A percentile compares a stretch with the other conserved stretches of the same genome.
Conservation (phyloP, 192 early-diverging fungal species). For the Piromyces sp. region DNA sequence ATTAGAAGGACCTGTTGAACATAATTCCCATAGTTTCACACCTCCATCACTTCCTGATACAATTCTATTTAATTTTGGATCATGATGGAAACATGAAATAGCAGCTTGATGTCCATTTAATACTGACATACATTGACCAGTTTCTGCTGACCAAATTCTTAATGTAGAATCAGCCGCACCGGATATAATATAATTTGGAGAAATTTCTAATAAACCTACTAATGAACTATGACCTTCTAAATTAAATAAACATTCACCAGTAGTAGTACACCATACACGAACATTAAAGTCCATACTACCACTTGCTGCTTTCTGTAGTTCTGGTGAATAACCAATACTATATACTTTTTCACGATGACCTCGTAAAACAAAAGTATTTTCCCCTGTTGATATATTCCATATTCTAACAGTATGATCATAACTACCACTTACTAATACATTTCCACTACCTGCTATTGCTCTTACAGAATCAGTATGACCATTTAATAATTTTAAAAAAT, state of each 20-base stretch:
- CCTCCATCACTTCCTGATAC: conserved; percentile 87
- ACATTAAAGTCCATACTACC: conserved; percentile 90
- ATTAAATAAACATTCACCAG: conserved; percentile 54
- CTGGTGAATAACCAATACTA: background rate
- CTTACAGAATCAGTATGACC: background rate
- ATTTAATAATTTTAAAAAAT: conserved; percentile 39
- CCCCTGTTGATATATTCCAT: background rate
- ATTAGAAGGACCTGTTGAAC: conserved; percentile 6
- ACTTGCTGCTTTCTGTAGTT: conserved; percentile 27
- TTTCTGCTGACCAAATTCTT: background rate
- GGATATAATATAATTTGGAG: conserved; percentile 69
- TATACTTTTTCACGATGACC: background rate
- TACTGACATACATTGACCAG: background rate
- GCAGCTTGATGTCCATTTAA: conserved; percentile 27
- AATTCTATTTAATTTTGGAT: conserved; percentile 62
- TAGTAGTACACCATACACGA: conserved; percentile 75
- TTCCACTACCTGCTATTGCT: background rate
- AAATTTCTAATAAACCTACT: conserved; percentile 79
- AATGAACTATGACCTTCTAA: conserved; percentile 84
- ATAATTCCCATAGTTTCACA: conserved; percentile 90
- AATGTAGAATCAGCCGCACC: conserved; percentile 48
- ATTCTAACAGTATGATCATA: background rate
- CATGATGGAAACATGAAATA: conserved; percentile 97
- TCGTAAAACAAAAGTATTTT: background rate
- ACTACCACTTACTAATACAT: background rate